Evolutionary conservation across 805 yeast genomes (phyloP).

Genomic region (Lipomyces spencermartinsiae): DNA sequence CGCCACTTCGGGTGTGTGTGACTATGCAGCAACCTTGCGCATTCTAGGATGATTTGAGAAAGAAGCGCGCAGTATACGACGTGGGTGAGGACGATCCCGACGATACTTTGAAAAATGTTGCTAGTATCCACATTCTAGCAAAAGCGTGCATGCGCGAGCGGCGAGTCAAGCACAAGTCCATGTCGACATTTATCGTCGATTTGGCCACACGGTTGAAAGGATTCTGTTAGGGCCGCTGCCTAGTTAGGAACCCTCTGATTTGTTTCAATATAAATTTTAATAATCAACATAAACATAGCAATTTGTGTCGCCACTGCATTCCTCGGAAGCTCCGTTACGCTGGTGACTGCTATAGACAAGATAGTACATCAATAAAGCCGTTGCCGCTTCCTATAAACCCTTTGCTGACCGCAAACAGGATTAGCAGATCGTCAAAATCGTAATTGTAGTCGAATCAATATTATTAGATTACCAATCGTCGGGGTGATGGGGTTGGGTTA

Average conservation of each 20-base stretch:
- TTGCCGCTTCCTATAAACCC: neutral
- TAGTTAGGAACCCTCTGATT: neutral
- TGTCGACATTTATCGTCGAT: neutral
- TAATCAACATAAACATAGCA: neutral
- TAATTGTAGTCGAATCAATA: neutral
- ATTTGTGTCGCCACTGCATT: neutral
- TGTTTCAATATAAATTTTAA: too few relatives aligned
- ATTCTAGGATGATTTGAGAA: neutral
- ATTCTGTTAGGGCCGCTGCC: neutral
- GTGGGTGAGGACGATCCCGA: neutral
- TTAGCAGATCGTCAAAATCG: neutral
- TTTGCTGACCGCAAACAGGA: neutral
- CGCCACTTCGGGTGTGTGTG: neutral
- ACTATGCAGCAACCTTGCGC: neutral
- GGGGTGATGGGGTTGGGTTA: too few relatives aligned
- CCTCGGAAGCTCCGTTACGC: neutral
- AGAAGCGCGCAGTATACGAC: neutral
- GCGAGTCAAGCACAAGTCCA: neutral
- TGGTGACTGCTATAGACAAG: neutral
- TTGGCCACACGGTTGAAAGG: neutral
- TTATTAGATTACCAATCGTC: too few relatives aligned
- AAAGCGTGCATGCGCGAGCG: neutral
- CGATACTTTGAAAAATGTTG: neutral
- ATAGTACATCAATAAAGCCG: too few relatives aligned
- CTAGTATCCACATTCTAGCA: neutral